A percentile compares a stretch with the other conserved stretches of the same genome.
Evolutionary conservation across 2,329 filamentous ascomycete genomes (phyloP).

Genomic region (Ceratocystis papillata): DNA sequence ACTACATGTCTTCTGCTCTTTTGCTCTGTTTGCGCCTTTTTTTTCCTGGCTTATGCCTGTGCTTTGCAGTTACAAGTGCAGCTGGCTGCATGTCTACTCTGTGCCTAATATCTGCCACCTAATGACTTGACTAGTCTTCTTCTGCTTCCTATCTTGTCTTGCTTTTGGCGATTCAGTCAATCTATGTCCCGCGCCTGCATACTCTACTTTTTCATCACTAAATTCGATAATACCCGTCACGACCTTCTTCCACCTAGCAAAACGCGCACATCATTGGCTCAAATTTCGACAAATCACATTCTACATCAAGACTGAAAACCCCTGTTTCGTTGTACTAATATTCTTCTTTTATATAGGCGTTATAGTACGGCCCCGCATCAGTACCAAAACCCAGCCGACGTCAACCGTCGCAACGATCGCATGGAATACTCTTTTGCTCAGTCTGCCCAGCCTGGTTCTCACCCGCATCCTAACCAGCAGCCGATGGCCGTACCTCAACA

Average conservation of each 20-base stretch:
- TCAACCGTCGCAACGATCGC: constrained; percentile 36
- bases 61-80: background rate
- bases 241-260: background rate
- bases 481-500: constrained; percentile 37
- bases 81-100: background rate
- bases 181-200: background rate
- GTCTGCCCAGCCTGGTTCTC: constrained; percentile 32
- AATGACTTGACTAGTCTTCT: background rate
- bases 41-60: background rate
- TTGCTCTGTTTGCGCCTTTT: background rate
- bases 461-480: constrained; percentile 35
- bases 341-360: constrained; percentile 13
- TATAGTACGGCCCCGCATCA: constrained; percentile 31
- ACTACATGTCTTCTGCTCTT: constrained; percentile 3
- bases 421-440: constrained; percentile 37
- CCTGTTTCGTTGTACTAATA: constrained; percentile 1
- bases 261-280: background rate
- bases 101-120: background rate
- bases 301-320: background rate
- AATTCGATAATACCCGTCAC: constrained; percentile 4
- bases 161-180: background rate
- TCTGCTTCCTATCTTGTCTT: background rate
- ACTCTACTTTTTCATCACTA: background rate
- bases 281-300: background rate
- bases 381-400: constrained; percentile 40